Base-by-base conservation (phyloP, 345 rosid species). In the Hevea brasiliensis region DNA sequence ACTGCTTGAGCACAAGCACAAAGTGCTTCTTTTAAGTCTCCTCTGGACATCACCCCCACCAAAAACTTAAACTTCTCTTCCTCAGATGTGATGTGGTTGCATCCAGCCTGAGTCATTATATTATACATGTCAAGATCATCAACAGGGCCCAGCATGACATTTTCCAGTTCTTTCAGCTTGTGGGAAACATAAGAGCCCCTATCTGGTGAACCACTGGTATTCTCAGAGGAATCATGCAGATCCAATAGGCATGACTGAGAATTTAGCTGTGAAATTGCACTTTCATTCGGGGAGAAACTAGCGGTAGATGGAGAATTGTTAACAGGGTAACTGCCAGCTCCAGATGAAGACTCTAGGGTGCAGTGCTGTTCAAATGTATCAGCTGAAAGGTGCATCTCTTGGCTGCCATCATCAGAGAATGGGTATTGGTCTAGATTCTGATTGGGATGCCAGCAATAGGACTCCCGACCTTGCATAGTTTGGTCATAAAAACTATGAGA, bases 1-100 rank as follows among this genome's bases (percentile, higher is more conserved):
- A 92, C 73, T 1, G 94, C 90, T 72, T 87, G 88, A 7, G 99
- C 99, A 69, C 99, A 95, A 69, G 89, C 84, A 41, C 79, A 84
- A 51, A 95, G 92, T 45, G 81, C 64, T 81, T 89, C 96, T 82
- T 85, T 92, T 61, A 95, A 76, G 79, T 89, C 93, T 64, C 95
- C 85, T 59, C 89, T 81, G 0, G 92, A 77, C 35, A 88, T 75
- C 81, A 90, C 81, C 81, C 87, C 96, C 77, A 70, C 81, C 72
- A 85, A 62, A 53, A 65, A 66, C 55, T 81, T 81, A 81, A 80
- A 82, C 55, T 76, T 84, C 68, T 80, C 86, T 2, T 75, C 75
- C 82, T 85, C 83, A 3, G 74, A 58, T 3, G 75, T 61, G 24
- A 77, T 56, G 76, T 79, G 81, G 50, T 78, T 32, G 27, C 79